Base-by-base conservation (phyloP, 371 early-diverging fungal genomes). In the Syncephalastrum racemosum region DNA sequence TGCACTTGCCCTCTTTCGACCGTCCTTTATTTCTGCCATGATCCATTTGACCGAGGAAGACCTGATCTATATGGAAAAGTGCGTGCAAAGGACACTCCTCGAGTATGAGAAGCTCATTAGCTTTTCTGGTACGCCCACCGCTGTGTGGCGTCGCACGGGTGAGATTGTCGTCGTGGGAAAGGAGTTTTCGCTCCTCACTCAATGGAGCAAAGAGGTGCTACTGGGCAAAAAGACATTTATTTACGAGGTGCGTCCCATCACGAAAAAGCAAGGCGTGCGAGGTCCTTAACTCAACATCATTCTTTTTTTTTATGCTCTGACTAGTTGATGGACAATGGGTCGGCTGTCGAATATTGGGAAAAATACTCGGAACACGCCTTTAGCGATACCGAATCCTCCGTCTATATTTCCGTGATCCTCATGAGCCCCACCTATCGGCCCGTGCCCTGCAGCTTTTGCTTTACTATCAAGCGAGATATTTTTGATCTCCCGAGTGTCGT, bases 111-210 rank as follows among this genome's bases (percentile, higher is more conserved):
- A 93, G 63, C 79, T 94, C 41, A 89, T 94, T 50, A 84, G 86
- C 8, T 90, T 86, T 59, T 90, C 93, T 19, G 95, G 94, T 36
- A 94, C 96, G 41, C 96, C 95, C 8, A 92, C 92, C 3, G 94
- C 91, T 20, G 90, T 95, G 40, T 95, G 96, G 95, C 83, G 96
- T 46, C 82, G 93, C 10, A 91, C 94, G 2, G 96, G 96, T 45
- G 93, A 93, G 68, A 92, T 95, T 47, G 86, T 87, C 0, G 66
- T 93, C 31, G 93, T 94, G 6, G 94, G 96, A 56, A 93, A 92
- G 60, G 94, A 94, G 64, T 95, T 95, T 69, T 88, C 89, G 2
- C 69, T 93, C 20, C 61, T 95, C 65, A 94, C 94, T 2, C 86
- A 86, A 55, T 94, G 95, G 96, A 69, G 85, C 50, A 80, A 82